Conservation (phyloP, 1,284 basidiomycete genomes). For the Trichosporon inkin region DNA sequence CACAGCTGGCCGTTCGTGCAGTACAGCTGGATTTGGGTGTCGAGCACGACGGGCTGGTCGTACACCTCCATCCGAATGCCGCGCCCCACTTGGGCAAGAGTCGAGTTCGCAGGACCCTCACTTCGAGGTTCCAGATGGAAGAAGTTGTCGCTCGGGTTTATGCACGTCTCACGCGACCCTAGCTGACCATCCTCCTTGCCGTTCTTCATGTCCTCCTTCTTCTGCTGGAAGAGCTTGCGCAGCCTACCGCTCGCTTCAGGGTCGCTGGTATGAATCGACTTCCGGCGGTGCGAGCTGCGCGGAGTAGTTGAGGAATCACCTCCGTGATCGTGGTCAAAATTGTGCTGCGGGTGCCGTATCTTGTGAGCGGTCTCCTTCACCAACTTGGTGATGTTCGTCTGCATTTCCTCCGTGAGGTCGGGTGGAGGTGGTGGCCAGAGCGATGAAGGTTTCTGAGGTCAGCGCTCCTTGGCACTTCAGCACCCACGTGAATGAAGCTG, state of each 20-base stretch:
- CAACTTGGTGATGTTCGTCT: constrained; percentile 59
- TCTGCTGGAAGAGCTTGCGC: neutral
- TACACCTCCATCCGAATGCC: constrained; percentile 31
- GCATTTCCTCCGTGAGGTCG: constrained; percentile 63
- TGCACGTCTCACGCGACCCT: constrained; percentile 27
- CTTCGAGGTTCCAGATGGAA: neutral
- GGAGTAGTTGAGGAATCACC: neutral
- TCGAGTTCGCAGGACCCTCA: constrained; percentile 15
- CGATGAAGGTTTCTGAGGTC: constrained; percentile 70
- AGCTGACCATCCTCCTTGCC: neutral
- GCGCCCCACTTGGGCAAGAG: constrained; percentile 33
- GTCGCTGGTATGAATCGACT: constrained; percentile 14
- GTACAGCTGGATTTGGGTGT: constrained; percentile 79
- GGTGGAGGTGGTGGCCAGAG: constrained; percentile 87
- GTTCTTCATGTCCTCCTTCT: neutral
- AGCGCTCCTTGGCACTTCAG: neutral
- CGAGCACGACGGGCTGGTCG: constrained; percentile 33
- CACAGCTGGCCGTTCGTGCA: constrained; percentile 74
- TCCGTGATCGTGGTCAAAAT: neutral
- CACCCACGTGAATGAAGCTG: constrained; percentile 49
- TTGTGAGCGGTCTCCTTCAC: constrained; percentile 56
- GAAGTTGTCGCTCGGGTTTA: constrained; percentile 36
- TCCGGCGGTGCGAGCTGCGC: neutral
- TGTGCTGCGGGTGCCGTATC: neutral
- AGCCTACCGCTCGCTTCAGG: constrained; percentile 1